A percentile compares a stretch with the other conserved stretches of the same genome.
Conservation (phyloP, 306 rosid genomes). For the Lablab purpureus region DNA sequence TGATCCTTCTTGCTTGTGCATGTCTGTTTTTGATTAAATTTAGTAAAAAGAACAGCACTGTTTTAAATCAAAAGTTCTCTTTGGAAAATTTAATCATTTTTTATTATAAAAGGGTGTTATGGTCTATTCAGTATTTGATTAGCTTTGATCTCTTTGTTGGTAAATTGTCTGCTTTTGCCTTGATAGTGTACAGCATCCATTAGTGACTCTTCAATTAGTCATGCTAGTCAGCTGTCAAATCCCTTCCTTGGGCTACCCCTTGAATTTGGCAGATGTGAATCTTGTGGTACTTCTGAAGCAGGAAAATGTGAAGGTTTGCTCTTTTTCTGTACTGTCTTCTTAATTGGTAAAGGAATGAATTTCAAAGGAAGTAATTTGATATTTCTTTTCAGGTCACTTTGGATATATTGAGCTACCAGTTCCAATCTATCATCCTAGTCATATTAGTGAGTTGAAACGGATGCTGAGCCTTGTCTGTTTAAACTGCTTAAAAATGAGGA, state of each 20-base stretch:
- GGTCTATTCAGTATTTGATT: constrained; percentile 9
- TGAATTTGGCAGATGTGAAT: constrained; percentile 89
- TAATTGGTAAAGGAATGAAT: background rate
- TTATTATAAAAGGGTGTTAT: background rate
- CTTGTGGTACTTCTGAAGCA: constrained; percentile 89
- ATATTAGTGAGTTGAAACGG: constrained; percentile 70
- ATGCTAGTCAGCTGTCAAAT: constrained; percentile 85
- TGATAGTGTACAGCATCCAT: constrained; percentile 82
- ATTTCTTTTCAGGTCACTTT: constrained; percentile 81
- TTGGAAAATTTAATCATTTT: background rate
- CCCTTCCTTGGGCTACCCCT: constrained; percentile 96
- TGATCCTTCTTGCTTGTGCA: background rate
- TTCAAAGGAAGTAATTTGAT: constrained; percentile 20
- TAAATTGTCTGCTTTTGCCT: constrained; percentile 37
- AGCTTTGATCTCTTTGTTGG: constrained; percentile 38
- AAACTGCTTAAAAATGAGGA: constrained; percentile 75
- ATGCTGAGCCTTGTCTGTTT: constrained; percentile 78
- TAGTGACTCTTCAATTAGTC: constrained; percentile 77
- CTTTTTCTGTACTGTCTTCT: constrained; percentile 30
- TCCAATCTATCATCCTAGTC: constrained; percentile 92
- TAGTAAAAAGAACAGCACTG: background rate
- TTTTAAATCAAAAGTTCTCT: background rate
- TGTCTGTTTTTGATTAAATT: background rate
- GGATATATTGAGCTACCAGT: constrained; percentile 88
- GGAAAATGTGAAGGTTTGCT: constrained; percentile 89